These are phyloP conservation scores for Termitomyces sp. DNA, from an alignment of 1,284 basidiomycete genomes.

Conservation along the genomic window DNA sequence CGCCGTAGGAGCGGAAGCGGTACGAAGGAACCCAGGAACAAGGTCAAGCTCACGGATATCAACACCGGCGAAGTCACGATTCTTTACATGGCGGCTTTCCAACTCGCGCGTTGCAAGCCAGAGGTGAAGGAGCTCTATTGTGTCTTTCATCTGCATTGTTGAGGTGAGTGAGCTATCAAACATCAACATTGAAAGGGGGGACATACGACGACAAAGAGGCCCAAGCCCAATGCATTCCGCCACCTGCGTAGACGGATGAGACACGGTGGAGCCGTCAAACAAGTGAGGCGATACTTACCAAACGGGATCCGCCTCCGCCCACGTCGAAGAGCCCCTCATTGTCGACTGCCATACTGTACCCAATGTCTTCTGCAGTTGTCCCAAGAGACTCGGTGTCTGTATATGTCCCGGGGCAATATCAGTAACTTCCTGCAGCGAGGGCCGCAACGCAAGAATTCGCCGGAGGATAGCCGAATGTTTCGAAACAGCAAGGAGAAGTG, in stretches of 20 bases:
- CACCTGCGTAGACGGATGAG: conserved; percentile 41
- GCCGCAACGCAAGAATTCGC: conserved; percentile 50
- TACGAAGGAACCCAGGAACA: conserved; percentile 30
- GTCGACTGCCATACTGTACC: conserved; percentile 41
- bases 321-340: conserved; percentile 52
- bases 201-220: conserved; percentile 61
- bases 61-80: conserved; percentile 63
- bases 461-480: conserved; percentile 43
- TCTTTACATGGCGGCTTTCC: conserved; percentile 60
- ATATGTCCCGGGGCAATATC: not conserved
- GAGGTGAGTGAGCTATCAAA: not conserved
- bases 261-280: not conserved
- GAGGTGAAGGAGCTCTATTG: conserved; percentile 57
- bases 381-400: conserved; percentile 11
- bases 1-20: not conserved
- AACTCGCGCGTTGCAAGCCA: conserved; percentile 67
- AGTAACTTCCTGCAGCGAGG: conserved; percentile 22
- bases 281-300: conserved; percentile 41
- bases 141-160: conserved; percentile 54
- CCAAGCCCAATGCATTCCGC: conserved; percentile 67
- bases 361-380: conserved; percentile 29
- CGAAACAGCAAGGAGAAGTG: conserved; percentile 51
- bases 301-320: conserved; percentile 65
- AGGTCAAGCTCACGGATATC: conserved; percentile 63
- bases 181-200: not conserved